phyloP scores from a whole-genome alignment of 768 basidiomycete genomes.

The Pleurotus tuber-regium region DNA sequence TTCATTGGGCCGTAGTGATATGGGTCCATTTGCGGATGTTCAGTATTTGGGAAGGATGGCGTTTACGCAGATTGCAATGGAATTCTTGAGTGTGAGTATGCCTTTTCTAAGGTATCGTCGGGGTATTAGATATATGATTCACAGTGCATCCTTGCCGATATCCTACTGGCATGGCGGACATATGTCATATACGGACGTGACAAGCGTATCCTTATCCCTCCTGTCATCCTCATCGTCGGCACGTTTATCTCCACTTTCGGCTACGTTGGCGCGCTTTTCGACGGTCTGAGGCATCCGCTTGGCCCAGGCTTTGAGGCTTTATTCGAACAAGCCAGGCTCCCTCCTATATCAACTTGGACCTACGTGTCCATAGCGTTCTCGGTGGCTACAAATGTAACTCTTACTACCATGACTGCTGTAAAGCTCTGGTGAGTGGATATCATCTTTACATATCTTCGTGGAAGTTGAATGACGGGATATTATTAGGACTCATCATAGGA shows the following conservation, averaged over 20 bases:
- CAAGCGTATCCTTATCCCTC: background rate
- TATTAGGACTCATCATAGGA: background rate
- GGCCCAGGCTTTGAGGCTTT: background rate
- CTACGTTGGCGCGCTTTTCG: background rate
- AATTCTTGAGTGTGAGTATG: background rate
- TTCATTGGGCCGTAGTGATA: background rate
- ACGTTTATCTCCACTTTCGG: background rate
- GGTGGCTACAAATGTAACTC: background rate
- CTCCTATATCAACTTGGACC: background rate
- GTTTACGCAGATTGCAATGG: background rate
- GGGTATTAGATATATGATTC: too few species aligned
- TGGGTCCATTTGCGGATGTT: background rate
- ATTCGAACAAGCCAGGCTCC: background rate
- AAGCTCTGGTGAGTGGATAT: background rate
- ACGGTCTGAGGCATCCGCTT: background rate
- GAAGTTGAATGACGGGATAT: background rate
- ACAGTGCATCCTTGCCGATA: background rate
- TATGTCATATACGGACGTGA: background rate
- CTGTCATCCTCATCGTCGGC: background rate
- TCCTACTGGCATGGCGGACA: background rate
- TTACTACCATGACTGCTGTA: background rate
- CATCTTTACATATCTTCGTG: background rate
- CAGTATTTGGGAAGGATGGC: background rate
- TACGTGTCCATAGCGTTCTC: background rate
- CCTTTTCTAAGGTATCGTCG: too few species aligned